A percentile compares a stretch with the other conserved stretches of the same genome.
Conservation (phyloP, 306 rosid species). For the Sicyos baderoa region DNA sequence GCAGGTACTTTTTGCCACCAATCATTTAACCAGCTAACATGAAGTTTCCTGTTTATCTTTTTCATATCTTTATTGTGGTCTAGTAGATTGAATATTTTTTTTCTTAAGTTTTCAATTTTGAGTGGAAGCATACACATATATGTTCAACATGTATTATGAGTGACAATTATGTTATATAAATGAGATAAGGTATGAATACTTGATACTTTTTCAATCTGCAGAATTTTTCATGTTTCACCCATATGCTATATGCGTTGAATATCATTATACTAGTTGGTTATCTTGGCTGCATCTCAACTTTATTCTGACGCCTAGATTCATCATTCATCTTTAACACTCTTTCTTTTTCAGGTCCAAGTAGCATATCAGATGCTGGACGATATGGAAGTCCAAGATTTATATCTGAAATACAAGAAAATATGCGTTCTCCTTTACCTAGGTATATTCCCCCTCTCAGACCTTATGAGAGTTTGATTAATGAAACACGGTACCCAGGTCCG, state of each 20-base stretch:
- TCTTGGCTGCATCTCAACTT: neutral
- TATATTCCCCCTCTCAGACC: constrained; percentile 14
- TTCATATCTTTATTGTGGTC: too few species aligned
- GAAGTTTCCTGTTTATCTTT: neutral
- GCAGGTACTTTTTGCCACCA: constrained; percentile 9
- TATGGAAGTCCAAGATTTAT: constrained; percentile 22
- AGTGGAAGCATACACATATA: neutral
- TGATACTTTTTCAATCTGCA: neutral
- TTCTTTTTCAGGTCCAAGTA: neutral
- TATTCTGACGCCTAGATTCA: neutral
- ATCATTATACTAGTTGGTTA: neutral
- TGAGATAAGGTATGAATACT: neutral
- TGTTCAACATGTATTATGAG: neutral
- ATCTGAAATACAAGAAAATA: constrained; percentile 25
- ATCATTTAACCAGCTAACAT: constrained; percentile 28
- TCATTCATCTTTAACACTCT: neutral
- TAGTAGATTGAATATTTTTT: neutral
- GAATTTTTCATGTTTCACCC: neutral
- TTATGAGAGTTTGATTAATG: neutral
- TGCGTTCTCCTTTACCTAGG: constrained; percentile 19
- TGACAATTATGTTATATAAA: neutral
- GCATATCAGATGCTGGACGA: constrained; percentile 1
- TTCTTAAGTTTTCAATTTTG: neutral
- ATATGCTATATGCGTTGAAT: neutral
- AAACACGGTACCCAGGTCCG: constrained; percentile 18